A percentile compares a stretch with the other conserved stretches of the same genome.
Conservation (phyloP, 345 rosid genomes). For the Corymbia maculata region DNA sequence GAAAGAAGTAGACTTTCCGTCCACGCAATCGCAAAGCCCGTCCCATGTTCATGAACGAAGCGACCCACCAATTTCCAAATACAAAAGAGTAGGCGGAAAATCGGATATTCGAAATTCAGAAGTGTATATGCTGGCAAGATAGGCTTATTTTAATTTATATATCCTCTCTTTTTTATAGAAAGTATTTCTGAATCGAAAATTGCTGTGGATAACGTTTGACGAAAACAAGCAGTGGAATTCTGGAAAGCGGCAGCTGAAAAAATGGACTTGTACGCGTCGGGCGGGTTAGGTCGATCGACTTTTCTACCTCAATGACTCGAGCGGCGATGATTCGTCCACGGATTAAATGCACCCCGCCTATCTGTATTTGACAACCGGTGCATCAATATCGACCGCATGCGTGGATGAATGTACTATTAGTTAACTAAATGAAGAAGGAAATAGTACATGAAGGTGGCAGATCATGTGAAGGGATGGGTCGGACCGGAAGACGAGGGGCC, state of each 20-base stretch:
- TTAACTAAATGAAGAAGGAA: not conserved
- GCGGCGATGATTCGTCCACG: not conserved
- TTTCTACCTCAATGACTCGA: not conserved
- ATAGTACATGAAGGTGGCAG: not conserved
- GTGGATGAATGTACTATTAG: not conserved
- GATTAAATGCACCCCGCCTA: not conserved
- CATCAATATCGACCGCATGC: not conserved
- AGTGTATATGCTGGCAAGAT: not conserved
- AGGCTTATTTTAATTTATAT: not conserved
- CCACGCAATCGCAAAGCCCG: constrained; percentile 13
- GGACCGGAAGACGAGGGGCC: not conserved
- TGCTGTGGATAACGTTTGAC: not conserved
- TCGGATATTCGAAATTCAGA: not conserved
- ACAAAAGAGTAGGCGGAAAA: not conserved
- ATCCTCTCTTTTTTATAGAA: not conserved
- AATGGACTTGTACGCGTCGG: not conserved
- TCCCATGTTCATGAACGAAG: not conserved
- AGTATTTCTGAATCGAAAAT: not conserved
- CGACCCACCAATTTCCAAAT: not conserved
- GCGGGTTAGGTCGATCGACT: not conserved
- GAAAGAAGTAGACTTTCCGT: constrained; percentile 18
- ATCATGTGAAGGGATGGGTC: not conserved
- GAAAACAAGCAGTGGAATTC: not conserved
- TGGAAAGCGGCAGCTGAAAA: not conserved
- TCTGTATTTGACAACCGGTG: not conserved